Evolutionary conservation across 345 rosid genomes (phyloP).

Genomic region (Clausena lansium): DNA sequence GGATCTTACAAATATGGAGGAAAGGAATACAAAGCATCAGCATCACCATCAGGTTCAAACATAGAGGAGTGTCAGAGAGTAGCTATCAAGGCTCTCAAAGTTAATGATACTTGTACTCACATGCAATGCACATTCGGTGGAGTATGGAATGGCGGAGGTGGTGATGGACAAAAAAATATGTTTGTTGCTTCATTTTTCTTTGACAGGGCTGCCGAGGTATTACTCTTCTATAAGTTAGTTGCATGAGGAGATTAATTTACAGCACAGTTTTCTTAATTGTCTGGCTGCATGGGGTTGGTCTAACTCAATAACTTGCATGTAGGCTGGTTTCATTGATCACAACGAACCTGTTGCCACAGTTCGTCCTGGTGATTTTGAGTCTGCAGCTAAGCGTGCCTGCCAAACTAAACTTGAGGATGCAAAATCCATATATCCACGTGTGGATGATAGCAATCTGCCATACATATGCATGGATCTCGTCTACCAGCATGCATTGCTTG

Average conservation of each 20-base stretch:
- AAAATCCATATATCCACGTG: constrained; percentile 44
- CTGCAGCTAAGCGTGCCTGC: constrained; percentile 88
- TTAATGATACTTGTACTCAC: constrained; percentile 78
- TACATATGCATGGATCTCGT: constrained; percentile 95
- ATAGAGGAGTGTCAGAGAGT: constrained; percentile 69
- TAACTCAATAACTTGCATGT: constrained; percentile 14
- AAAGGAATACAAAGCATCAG: constrained; percentile 46
- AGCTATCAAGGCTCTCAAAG: constrained; percentile 74
- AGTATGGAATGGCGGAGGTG: constrained; percentile 98
- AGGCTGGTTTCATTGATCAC: constrained; percentile 80
- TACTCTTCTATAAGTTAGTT: background rate
- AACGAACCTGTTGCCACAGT: constrained; percentile 71
- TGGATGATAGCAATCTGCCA: constrained; percentile 57
- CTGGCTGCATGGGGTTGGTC: background rate
- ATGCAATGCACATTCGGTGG: constrained; percentile 97
- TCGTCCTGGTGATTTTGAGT: constrained; percentile 65
- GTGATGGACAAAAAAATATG: constrained; percentile 91
- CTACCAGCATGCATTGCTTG: constrained; percentile 76
- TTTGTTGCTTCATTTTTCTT: constrained; percentile 96
- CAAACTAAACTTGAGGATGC: constrained; percentile 64
- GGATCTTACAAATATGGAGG: constrained; percentile 86
- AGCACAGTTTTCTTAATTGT: background rate
- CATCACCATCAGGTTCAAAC: constrained; percentile 65
- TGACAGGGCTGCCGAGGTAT: constrained; percentile 97
- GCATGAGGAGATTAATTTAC: background rate